Percentiles rank a stretch among this genome's conserved stretches.
Conservation (phyloP, 495 filamentous ascomycete species). For the Astrocystis sublimbata region DNA sequence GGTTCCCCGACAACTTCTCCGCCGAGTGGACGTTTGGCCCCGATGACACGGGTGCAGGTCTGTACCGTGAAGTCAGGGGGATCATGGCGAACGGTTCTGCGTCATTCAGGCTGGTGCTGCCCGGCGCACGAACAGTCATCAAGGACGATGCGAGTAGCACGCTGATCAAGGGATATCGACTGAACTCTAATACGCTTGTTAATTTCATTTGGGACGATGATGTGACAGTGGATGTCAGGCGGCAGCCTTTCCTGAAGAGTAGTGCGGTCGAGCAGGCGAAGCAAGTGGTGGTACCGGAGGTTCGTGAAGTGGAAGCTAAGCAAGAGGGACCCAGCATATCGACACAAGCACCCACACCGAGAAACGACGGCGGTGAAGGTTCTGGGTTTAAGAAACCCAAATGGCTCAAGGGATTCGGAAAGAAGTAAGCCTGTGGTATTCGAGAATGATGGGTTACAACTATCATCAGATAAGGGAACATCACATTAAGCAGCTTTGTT, state of each 20-base stretch:
- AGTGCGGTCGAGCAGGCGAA: constrained; percentile 67
- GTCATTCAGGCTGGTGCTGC: constrained; percentile 53
- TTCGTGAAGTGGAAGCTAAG: constrained; percentile 43
- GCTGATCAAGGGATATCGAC: constrained; percentile 70
- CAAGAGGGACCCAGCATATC: constrained; percentile 40
- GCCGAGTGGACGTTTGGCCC: constrained; percentile 65
- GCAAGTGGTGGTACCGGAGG: constrained; percentile 56
- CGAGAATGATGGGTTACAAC: constrained; percentile 1
- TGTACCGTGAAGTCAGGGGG: constrained; percentile 67
- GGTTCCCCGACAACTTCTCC: constrained; percentile 81
- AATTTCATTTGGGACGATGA: constrained; percentile 74
- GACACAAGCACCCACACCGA: constrained; percentile 45
- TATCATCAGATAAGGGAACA: neutral
- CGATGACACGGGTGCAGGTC: constrained; percentile 59
- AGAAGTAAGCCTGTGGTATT: constrained; percentile 39
- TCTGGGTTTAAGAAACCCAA: constrained; percentile 60
- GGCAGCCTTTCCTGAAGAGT: constrained; percentile 61
- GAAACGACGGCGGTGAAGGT: constrained; percentile 49
- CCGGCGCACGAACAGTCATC: constrained; percentile 36
- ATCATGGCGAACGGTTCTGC: constrained; percentile 49
- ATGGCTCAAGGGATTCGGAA: constrained; percentile 67
- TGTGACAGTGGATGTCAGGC: constrained; percentile 48
- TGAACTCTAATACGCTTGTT: constrained; percentile 69
- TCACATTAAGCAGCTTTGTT: neutral
- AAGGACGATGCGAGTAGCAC: constrained; percentile 40